Evolutionary conservation across 2,329 filamentous ascomycete species (phyloP).

Genomic region (Cercospora berteroae): DNA sequence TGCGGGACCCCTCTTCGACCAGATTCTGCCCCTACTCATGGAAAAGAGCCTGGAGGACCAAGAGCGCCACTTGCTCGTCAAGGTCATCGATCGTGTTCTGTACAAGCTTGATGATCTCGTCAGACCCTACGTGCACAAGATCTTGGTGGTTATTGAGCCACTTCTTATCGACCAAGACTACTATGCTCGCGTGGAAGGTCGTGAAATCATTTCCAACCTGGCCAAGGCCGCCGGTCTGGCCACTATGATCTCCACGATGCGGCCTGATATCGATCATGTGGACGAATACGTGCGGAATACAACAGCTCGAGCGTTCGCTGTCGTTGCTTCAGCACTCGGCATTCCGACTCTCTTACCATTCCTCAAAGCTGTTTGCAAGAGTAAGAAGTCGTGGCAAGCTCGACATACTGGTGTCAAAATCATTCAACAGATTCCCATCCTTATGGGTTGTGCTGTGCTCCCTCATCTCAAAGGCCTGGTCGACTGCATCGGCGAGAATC

Average conservation of each 20-base stretch:
- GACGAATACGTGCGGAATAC: conserved; percentile 99
- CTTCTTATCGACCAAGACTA: conserved; percentile 99
- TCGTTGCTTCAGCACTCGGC: conserved; percentile 91
- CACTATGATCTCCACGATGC: conserved; percentile 99
- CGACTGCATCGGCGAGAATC: conserved; percentile 91
- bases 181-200: conserved; percentile 95
- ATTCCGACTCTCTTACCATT: conserved; percentile 95
- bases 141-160: conserved; percentile 97
- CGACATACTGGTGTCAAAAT: conserved; percentile 98
- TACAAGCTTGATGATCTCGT: conserved; percentile 98
- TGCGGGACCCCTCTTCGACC: conserved; percentile 90
- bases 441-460: conserved; percentile 96
- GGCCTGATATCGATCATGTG: conserved; percentile 96
- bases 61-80: conserved; percentile 95
- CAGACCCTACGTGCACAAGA: conserved; percentile 95
- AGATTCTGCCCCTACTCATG: conserved; percentile 95
- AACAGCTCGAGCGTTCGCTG: conserved; percentile 92
- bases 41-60: conserved; percentile 97
- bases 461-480: conserved; percentile 94
- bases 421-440: conserved; percentile 95
- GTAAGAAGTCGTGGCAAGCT: conserved; percentile 99
- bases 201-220: conserved; percentile 97
- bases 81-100: conserved; percentile 96
- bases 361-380: conserved; percentile 89
- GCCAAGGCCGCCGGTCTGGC: conserved; percentile 94